Conservation (phyloP, 139 green algal species). For the Auxenochlorella pyrenoidosa region DNA sequence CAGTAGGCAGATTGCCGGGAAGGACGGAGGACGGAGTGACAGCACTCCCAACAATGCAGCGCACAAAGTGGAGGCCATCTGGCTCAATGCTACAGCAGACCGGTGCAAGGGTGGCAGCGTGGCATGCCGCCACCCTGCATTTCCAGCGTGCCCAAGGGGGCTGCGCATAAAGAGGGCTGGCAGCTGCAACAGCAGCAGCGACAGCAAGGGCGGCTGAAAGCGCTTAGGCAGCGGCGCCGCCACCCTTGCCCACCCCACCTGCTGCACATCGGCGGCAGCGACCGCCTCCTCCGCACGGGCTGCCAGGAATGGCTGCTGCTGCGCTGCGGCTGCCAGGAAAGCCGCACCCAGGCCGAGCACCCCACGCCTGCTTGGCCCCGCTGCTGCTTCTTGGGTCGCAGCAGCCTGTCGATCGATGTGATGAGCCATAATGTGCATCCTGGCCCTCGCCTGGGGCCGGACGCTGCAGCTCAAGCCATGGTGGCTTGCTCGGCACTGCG, state of each 20-base stretch:
- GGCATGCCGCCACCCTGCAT: too few species aligned
- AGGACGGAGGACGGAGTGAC: too few species aligned
- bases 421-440: conserved; percentile 3
- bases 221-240: not conserved
- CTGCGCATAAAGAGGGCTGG: too few species aligned
- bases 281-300: not conserved
- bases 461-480: not conserved
- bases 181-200: not conserved
- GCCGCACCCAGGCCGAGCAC: not conserved
- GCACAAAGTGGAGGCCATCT: too few species aligned
- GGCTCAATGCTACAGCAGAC: not conserved
- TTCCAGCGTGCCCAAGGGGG: too few species aligned
- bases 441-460: not conserved
- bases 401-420: not conserved
- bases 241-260: not conserved
- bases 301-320: not conserved
- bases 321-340: not conserved
- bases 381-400: not conserved
- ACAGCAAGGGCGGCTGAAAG: too few species aligned
- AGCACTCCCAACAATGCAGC: too few species aligned
- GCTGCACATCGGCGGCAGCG: not conserved
- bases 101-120: too few species aligned
- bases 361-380: not conserved
- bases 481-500: too few species aligned
- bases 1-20: too few species aligned